phyloP scores from a whole-genome alignment of 2,329 filamentous ascomycete genomes.

The Penicillium fuscoglaucum region DNA sequence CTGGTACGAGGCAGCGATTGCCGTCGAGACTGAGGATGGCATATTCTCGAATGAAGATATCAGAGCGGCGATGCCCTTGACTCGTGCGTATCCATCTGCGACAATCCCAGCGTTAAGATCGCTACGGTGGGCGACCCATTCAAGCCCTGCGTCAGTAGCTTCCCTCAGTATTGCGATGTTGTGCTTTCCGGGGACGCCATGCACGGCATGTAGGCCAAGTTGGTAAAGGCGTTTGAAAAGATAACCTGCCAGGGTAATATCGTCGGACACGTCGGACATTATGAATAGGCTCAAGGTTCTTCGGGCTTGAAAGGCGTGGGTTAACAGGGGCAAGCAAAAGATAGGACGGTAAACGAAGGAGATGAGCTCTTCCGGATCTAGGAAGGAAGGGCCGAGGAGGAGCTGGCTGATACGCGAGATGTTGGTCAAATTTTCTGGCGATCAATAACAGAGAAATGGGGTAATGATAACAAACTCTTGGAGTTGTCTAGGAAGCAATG shows the following conservation, averaged over 20 bases:
- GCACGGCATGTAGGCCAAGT: background rate
- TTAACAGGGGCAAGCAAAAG: background rate
- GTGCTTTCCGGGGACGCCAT: background rate
- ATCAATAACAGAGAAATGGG: background rate
- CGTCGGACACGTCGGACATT: background rate
- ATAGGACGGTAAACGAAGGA: background rate
- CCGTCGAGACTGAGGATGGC: background rate
- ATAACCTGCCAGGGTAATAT: background rate
- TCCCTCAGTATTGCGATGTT: background rate
- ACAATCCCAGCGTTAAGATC: background rate
- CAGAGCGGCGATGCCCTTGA: background rate
- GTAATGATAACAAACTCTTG: background rate
- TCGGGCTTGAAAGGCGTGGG: background rate
- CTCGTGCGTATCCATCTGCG: background rate
- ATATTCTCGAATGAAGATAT: background rate
- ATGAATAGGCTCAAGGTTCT: background rate
- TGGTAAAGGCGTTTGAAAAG: background rate
- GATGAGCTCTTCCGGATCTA: background rate
- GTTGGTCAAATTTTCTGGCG: background rate
- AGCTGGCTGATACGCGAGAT: background rate
- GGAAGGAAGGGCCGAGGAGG: no score
- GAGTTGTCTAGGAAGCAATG: background rate
- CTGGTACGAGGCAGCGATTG: background rate
- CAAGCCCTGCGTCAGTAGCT: background rate
- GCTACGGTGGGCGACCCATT: background rate